These are phyloP conservation scores for Boletus coccyginus DNA, from an alignment of 768 basidiomycete genomes.

Conservation along the genomic window DNA sequence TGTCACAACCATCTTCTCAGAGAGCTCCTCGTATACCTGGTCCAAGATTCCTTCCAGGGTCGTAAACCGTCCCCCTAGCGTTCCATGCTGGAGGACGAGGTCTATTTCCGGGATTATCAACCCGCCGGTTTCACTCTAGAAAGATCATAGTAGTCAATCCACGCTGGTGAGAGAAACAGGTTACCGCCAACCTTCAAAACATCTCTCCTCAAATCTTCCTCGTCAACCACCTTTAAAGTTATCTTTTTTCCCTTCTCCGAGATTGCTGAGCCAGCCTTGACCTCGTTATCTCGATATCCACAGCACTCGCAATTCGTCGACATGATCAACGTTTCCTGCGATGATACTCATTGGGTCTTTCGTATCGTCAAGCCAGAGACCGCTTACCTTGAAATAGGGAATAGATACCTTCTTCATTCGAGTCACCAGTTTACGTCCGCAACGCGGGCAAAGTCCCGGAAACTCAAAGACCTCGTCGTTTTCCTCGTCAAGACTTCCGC, in stretches of 20 bases:
- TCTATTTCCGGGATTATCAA: constrained; percentile 93
- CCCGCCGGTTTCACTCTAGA: constrained; percentile 89
- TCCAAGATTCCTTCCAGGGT: constrained; percentile 94
- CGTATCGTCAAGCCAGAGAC: not conserved
- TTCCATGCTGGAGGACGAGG: constrained; percentile 86
- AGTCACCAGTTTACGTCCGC: constrained; percentile 79
- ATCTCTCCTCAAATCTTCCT: constrained; percentile 90
- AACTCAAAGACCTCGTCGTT: constrained; percentile 91
- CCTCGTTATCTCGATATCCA: constrained; percentile 97
- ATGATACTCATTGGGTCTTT: not conserved
- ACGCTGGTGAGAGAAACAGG: not conserved
- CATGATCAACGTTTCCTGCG: constrained; percentile 94
- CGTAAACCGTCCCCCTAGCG: constrained; percentile 95
- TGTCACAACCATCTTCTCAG: constrained; percentile 75
- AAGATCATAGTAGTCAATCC: not conserved
- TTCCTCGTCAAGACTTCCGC: constrained; percentile 32
- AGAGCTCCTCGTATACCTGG: constrained; percentile 93
- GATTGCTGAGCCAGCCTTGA: constrained; percentile 91
- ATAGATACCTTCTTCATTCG: constrained; percentile 96
- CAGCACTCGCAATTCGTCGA: constrained; percentile 95
- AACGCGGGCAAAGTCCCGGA: constrained; percentile 85
- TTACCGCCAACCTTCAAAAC: constrained; percentile 74
- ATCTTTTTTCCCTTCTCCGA: constrained; percentile 85
- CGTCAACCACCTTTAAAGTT: constrained; percentile 85
- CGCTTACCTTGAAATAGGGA: constrained; percentile 88